A percentile compares a stretch with the other conserved stretches of the same genome.
These are phyloP conservation scores for Spizellomyces punctatus DNA, from an alignment of 192 early-diverging fungal species.

Conservation along the genomic window DNA sequence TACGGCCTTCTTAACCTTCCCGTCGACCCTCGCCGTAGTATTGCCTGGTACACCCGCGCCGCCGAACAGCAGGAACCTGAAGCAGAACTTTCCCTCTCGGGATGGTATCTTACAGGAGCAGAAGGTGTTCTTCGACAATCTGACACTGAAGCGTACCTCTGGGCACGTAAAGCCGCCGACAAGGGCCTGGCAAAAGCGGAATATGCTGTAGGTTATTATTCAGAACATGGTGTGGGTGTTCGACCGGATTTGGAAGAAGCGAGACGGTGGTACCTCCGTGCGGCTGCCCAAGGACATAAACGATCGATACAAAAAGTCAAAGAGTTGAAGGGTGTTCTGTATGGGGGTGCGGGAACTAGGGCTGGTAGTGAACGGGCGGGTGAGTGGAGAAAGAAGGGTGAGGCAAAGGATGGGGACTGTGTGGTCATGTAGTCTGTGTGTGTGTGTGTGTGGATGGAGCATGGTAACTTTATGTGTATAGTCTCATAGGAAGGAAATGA, in stretches of 20 bases:
- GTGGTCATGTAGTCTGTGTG: slow-evolving; percentile 39
- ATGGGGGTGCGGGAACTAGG: slow-evolving; percentile 20
- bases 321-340: slow-evolving; percentile 66
- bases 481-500: too few relatives aligned
- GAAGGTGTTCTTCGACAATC: slow-evolving; percentile 87
- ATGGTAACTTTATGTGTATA: too few relatives aligned
- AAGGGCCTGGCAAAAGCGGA: slow-evolving; percentile 94
- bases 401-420: slow-evolving; percentile 40
- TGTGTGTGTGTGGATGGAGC: too few relatives aligned
- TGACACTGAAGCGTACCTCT: slow-evolving; percentile 95
- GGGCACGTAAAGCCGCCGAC: slow-evolving; percentile 96
- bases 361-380: slow-evolving; percentile 22
- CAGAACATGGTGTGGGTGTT: slow-evolving; percentile 88
- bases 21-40: slow-evolving; percentile 84
- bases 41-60: slow-evolving; percentile 94
- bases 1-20: slow-evolving; percentile 89
- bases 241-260: slow-evolving; percentile 78
- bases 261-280: slow-evolving; percentile 82
- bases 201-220: slow-evolving; percentile 95
- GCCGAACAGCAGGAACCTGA: slow-evolving; percentile 91
- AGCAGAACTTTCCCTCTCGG: slow-evolving; percentile 90
- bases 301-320: slow-evolving; percentile 80
- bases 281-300: slow-evolving; percentile 82
- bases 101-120: slow-evolving; percentile 97
- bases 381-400: slow-evolving; percentile 28